Evolutionary conservation across 805 yeast genomes (phyloP), one percentile per base, ranked within the genome.

Genomic region (Schizosaccharomyces lindneri): DNA sequence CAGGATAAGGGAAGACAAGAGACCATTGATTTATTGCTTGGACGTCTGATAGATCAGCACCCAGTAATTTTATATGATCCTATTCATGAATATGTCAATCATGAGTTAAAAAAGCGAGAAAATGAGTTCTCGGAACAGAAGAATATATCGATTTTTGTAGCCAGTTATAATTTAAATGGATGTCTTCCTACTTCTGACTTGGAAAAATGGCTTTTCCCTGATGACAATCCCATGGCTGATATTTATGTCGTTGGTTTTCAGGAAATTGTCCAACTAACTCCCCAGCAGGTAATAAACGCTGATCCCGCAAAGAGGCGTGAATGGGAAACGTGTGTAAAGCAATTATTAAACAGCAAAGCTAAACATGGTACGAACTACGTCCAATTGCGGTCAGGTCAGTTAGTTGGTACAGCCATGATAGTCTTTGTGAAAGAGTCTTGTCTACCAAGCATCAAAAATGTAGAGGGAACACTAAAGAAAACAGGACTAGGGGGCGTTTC

Each of bases 401-500:
- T 90, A 39, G 98, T 97, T 4, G 97, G 97, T 2, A 79, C 94
- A 9, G 81, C 90, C 1, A 70, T 85, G 62, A 72, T 90, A 68
- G 72, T 93, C 55, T 89, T 82, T 69, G 82, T 81, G 4, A 81
- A 81, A 65, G 80, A 81, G 62, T 72, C 78, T 1, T 81, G 83
- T 64, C 72, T 85, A 32, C 70, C 72, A 24, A 68, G 75, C 62
- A 81, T 93, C 3, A 85, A 86, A 15, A 83, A 84, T 67, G 96
- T 93, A 4, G 89, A 88, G 66, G 97, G 97, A n/a, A 79, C 89
- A n/a, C 79, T 85, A 13, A 90, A 89, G 67, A 90, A 90, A 71
- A 90, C 97, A 0, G 98, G 97, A 0, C 74, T 93, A 62, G 96
- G 97, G 48, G 98, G 98, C 57, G 90, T 93, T 74, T 81, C 97